Evolutionary conservation across 164 flowering plant genomes (phyloP).

Genomic region (Platanus orientalis): DNA sequence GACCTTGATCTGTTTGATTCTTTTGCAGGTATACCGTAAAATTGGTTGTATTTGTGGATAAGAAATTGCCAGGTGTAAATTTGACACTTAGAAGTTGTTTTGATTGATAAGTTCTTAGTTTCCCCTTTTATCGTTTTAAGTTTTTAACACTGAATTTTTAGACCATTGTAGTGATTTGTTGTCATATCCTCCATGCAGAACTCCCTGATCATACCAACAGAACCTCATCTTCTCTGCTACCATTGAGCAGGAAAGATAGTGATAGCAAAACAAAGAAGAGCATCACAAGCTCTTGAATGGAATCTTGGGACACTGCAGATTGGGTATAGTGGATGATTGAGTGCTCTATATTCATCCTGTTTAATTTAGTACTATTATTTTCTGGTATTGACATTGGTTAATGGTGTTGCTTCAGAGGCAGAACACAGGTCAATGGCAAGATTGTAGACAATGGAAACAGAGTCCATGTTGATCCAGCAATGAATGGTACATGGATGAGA

Average conservation of each 20-base stretch:
- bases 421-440: slow-evolving; percentile 78
- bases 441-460: slow-evolving; percentile 51
- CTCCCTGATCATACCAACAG: slow-evolving; percentile 69
- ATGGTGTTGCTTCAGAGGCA: slow-evolving; percentile 50
- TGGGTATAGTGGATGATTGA: slow-evolving; percentile 43
- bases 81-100: too few species aligned
- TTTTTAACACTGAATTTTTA: too few species aligned
- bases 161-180: not conserved
- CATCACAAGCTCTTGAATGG: slow-evolving; percentile 81
- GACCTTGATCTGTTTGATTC: too few species aligned
- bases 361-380: not conserved
- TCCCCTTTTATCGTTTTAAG: too few species aligned
- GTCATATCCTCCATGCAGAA: slow-evolving; percentile 38
- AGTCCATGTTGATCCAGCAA: slow-evolving; percentile 44
- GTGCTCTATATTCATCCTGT: too few species aligned
- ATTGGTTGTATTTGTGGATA: too few species aligned
- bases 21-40: too few species aligned
- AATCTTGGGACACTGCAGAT: slow-evolving; percentile 63
- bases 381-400: not conserved
- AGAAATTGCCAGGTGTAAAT: too few species aligned
- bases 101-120: too few species aligned
- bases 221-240: slow-evolving; percentile 38
- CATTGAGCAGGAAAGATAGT: slow-evolving; percentile 63
- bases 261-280: slow-evolving; percentile 73
- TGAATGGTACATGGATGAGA: slow-evolving; percentile 55